Percentiles rank a stretch among this genome's conserved stretches.
These are phyloP conservation scores for Noccaea caerulescens DNA, from an alignment of 345 rosid genomes.

Conservation along the genomic window DNA sequence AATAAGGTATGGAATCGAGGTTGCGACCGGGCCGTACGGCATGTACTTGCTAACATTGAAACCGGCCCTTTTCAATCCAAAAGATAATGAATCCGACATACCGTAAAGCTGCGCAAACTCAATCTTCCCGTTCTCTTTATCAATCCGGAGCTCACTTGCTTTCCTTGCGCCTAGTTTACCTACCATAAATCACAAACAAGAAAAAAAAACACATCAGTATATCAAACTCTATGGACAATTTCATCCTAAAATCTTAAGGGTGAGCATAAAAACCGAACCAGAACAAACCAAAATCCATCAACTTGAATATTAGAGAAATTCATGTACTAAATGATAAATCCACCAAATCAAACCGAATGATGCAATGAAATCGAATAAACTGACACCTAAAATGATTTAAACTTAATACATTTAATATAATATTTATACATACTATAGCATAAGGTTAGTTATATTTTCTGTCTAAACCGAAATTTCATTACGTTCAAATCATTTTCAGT, in stretches of 20 bases:
- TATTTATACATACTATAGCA: no score
- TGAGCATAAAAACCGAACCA: not conserved
- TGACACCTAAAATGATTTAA: no score
- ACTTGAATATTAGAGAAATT: no score
- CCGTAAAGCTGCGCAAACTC: constrained; percentile 93
- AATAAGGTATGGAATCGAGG: constrained; percentile 75
- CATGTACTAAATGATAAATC: no score
- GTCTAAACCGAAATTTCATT: not conserved
- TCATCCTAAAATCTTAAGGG: not conserved
- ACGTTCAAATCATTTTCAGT: not conserved
- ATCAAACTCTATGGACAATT: not conserved
- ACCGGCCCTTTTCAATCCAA: constrained; percentile 74
- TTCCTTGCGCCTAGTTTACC: constrained; percentile 67
- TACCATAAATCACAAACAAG: constrained; percentile 12
- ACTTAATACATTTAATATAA: no score
- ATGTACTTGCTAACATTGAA: constrained; percentile 85
- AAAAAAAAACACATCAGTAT: not conserved
- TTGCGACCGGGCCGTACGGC: constrained; percentile 76
- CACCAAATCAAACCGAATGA: no score
- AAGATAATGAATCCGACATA: constrained; percentile 80
- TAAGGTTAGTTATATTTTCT: no score
- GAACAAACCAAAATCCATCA: no score
- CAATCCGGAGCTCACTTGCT: constrained; percentile 67
- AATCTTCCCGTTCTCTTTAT: constrained; percentile 52
- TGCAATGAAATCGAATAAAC: no score